phyloP scores from a whole-genome alignment of 1,139 yeast genomes.

The Scheffersomyces stambukii region DNA sequence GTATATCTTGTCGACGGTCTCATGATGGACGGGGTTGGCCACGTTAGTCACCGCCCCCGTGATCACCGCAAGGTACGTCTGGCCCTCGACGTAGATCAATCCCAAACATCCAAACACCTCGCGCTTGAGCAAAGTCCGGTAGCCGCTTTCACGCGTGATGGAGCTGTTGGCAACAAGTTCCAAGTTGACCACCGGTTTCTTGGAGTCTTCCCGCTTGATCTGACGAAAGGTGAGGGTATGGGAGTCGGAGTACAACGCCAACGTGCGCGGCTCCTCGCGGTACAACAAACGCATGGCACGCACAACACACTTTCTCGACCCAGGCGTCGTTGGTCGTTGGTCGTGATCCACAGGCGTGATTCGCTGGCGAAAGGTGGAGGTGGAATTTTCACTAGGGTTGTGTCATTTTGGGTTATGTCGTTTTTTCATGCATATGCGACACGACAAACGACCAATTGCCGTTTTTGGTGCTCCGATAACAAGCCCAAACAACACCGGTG shows the following conservation, averaged over 20 bases:
- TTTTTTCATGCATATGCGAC: too few species aligned
- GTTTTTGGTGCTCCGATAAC: too few species aligned
- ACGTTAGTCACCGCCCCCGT: conserved; percentile 67
- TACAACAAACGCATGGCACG: conserved; percentile 47
- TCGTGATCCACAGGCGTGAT: too few species aligned
- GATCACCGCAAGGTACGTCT: conserved; percentile 74
- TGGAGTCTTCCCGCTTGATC: conserved; percentile 8
- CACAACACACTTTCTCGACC: too few species aligned
- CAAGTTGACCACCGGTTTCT: conserved; percentile 44
- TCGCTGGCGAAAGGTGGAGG: too few species aligned
- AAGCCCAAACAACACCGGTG: too few species aligned
- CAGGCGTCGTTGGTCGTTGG: too few species aligned
- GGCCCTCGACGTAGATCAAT: conserved; percentile 60
- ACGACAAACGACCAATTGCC: too few species aligned
- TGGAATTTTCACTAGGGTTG: too few species aligned
- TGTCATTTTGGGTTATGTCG: too few species aligned
- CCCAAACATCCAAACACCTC: conserved; percentile 84
- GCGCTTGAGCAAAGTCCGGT: conserved; percentile 46
- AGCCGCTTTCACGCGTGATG: conserved; percentile 38
- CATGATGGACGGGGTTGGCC: conserved; percentile 80
- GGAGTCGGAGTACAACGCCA: conserved; percentile 49
- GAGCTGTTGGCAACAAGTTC: conserved; percentile 44
- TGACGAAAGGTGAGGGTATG: conserved; percentile 49
- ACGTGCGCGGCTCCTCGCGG: conserved; percentile 47
- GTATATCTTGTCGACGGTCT: conserved; percentile 73